These are phyloP conservation scores for Mortierella sp. DNA, from an alignment of 371 early-diverging fungal species.

Conservation along the genomic window DNA sequence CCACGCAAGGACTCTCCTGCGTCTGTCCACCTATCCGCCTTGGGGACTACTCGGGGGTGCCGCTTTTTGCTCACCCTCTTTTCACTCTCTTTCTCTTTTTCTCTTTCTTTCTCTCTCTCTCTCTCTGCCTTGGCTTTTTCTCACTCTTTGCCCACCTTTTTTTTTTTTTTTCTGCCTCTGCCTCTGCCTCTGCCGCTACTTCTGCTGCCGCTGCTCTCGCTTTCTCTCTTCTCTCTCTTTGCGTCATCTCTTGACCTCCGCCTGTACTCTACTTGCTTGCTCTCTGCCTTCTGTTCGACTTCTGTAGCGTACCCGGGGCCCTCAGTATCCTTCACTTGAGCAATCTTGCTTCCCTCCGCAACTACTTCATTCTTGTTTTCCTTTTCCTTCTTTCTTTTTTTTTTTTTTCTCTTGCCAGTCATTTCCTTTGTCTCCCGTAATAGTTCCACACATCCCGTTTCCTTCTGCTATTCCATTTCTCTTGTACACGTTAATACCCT, in stretches of 20 bases:
- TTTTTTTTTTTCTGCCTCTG: not conserved
- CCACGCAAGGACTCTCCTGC: slow-evolving; percentile 18
- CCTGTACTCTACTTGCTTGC: slow-evolving; percentile 2
- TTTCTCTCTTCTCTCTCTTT: not conserved
- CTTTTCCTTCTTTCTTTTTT: not conserved
- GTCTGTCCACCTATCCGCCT: slow-evolving; percentile 13
- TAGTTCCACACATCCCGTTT: not conserved
- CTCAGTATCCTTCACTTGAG: too few relatives aligned
- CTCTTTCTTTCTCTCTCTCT: slow-evolving; percentile 9
- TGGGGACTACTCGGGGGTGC: slow-evolving; percentile 11
- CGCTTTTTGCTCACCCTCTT: slow-evolving; percentile 11
- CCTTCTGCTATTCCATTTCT: not conserved
- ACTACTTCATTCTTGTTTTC: not conserved
- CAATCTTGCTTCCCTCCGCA: not conserved
- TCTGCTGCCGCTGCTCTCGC: not conserved
- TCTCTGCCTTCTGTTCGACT: slow-evolving; percentile 2
- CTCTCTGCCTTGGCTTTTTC: not conserved
- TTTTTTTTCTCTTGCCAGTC: not conserved
- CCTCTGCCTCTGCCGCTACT: not conserved
- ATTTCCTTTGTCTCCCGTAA: not conserved
- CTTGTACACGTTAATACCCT: slow-evolving; percentile 2
- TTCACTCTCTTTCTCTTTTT: slow-evolving; percentile 12
- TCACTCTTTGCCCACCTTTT: not conserved
- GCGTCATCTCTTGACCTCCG: too few relatives aligned
- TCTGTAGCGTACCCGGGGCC: not conserved